Conservation (phyloP, 2,329 filamentous ascomycete species). For the Calonectria pteridis region DNA sequence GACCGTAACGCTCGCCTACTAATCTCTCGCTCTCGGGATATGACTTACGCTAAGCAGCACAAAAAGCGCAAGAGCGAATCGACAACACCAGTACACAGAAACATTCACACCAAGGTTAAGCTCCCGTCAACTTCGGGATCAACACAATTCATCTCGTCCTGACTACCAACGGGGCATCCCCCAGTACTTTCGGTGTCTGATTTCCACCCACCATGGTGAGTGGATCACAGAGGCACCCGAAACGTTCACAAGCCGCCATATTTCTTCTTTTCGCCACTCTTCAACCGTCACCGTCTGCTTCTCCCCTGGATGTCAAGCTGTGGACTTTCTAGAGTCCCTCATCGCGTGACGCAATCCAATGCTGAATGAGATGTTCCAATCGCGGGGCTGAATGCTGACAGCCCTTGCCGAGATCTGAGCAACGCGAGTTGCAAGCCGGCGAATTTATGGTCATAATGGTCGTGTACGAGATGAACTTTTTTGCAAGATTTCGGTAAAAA, state of each 20-base stretch:
- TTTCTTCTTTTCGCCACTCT: slow-evolving; percentile 43
- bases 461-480: slow-evolving; percentile 48
- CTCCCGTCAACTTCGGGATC: slow-evolving; percentile 47
- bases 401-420: slow-evolving; percentile 43
- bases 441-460: slow-evolving; percentile 49
- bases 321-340: slow-evolving; percentile 41
- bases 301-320: slow-evolving; percentile 42
- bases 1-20: slow-evolving; percentile 15
- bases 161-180: slow-evolving; percentile 52
- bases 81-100: slow-evolving; percentile 41
- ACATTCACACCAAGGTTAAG: slow-evolving; percentile 44
- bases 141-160: slow-evolving; percentile 54
- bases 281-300: slow-evolving; percentile 46
- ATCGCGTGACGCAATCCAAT: slow-evolving; percentile 48
- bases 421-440: slow-evolving; percentile 46
- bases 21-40: slow-evolving; percentile 1
- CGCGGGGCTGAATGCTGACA: slow-evolving; percentile 37
- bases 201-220: slow-evolving; percentile 30
- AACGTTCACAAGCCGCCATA: slow-evolving; percentile 42
- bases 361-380: slow-evolving; percentile 46
- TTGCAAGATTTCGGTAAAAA: slow-evolving; percentile 46
- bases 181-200: slow-evolving; percentile 41
- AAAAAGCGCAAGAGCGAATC: slow-evolving; percentile 22
- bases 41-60: slow-evolving; percentile 13
- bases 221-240: slow-evolving; percentile 24